A percentile compares a stretch with the other conserved stretches of the same genome.
Conservation (phyloP, 164 flowering plant species). For the Kingdonia uniflora region DNA sequence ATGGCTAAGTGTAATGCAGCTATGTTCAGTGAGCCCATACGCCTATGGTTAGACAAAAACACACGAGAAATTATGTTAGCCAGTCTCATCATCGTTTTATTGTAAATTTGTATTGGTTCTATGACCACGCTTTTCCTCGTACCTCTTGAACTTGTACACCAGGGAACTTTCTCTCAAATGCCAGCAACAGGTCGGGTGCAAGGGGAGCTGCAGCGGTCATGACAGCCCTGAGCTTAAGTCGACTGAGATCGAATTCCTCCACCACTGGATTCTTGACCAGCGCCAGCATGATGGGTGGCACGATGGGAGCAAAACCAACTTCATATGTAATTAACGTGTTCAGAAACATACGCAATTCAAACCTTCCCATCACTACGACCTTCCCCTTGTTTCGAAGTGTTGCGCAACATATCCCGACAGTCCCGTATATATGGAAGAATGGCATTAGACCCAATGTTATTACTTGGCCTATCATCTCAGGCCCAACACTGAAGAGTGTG, state of each 20-base stretch:
- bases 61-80: too few relatives aligned
- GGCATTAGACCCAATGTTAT: slow-evolving; percentile 87
- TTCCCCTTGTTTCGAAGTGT: slow-evolving; percentile 82
- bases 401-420: slow-evolving; percentile 81
- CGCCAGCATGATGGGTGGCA: slow-evolving; percentile 78
- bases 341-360: slow-evolving; percentile 59
- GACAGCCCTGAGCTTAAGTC: slow-evolving; percentile 61
- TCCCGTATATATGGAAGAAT: slow-evolving; percentile 91
- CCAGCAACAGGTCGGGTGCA: slow-evolving; percentile 67
- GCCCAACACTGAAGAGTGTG: slow-evolving; percentile 57
- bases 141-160: slow-evolving; percentile 92
- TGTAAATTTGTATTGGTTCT: too few relatives aligned
- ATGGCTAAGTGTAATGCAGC: slow-evolving; percentile 87
- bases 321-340: slow-evolving; percentile 60
- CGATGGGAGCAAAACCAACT: slow-evolving; percentile 82
- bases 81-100: too few relatives aligned
- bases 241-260: slow-evolving; percentile 65
- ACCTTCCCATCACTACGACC: slow-evolving; percentile 82
- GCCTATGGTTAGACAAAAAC: slow-evolving; percentile 32
- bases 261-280: slow-evolving; percentile 82
- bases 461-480: slow-evolving; percentile 64
- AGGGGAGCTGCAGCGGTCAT: slow-evolving; percentile 99
- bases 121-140: too few relatives aligned
- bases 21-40: slow-evolving; percentile 97
- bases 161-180: slow-evolving; percentile 82